Evolutionary conservation across 75 land plant species (phyloP).

Genomic region (Larix kaempferi): DNA sequence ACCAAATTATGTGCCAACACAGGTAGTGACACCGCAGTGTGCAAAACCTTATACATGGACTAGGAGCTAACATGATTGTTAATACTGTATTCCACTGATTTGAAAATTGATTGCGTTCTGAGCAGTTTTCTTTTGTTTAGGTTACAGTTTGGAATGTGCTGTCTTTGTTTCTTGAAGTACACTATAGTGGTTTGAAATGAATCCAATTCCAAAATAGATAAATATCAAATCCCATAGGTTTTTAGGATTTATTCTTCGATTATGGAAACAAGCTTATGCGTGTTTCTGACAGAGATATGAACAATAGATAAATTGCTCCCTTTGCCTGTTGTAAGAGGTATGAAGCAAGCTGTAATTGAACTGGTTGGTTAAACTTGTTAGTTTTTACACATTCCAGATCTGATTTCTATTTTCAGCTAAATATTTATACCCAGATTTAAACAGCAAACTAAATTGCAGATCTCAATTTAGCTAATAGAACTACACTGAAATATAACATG

Average conservation of each 20-base stretch:
- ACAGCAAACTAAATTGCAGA: too few relatives aligned
- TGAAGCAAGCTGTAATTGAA: not conserved
- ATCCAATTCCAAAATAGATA: not conserved
- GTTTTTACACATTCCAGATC: too few relatives aligned
- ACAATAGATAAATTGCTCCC: too few relatives aligned
- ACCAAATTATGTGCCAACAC: conserved; percentile 70
- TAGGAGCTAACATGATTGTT: not conserved
- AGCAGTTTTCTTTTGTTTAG: not conserved
- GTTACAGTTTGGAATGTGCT: not conserved
- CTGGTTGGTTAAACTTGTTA: not conserved
- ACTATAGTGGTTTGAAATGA: not conserved
- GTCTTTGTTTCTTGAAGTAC: not conserved
- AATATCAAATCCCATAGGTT: not conserved
- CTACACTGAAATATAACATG: too few relatives aligned
- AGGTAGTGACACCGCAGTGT: conserved; percentile 31
- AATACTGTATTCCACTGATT: not conserved
- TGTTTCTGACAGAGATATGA: not conserved
- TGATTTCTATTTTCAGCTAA: too few relatives aligned
- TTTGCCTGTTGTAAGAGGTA: not conserved
- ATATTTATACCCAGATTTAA: too few relatives aligned
- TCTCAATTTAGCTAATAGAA: too few relatives aligned
- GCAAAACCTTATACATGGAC: not conserved
- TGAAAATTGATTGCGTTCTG: not conserved
- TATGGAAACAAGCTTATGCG: not conserved
- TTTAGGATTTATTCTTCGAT: not conserved